Base-by-base conservation (phyloP, 2,329 filamentous ascomycete species). In the Teratosphaeria viscida region DNA sequence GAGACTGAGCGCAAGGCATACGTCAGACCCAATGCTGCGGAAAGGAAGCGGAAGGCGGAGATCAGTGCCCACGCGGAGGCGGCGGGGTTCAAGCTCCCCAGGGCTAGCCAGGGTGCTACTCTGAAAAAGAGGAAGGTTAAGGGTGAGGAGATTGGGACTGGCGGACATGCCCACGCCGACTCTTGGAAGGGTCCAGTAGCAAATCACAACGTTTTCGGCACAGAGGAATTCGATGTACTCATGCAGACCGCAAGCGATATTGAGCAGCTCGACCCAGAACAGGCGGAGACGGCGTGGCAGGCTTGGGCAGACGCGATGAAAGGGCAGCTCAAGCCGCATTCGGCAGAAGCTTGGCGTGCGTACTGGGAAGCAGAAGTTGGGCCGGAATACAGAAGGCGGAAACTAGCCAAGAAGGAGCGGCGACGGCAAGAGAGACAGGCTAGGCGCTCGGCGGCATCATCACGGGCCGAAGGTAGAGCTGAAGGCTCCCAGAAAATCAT, bases 321-420 rank as follows among this genome's bases (percentile, higher is more conserved):
- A 8, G 29, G 19, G 60, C 7, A 49, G 6, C 2, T 23, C 19
- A 49, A 23, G 2, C 19, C 53, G 26, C 68, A 69, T 35, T 64
- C 66, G 8, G 65, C 65, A 1, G 55, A 64, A 29, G 62, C 64
- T 32, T 73, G 71, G 71, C 57, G 56, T 8, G 52, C 54, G 1
- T 67, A 68, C 43, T 74, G 67, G 34, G 59, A 68, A 43, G 47
- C 62, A 10, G 53, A 58, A 16, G 70, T 71, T 10, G 57, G 61
- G 26, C 71, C 72, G 1, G 57, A 61, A 4, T 66, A 64, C 26
- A 19, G 14, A n/a, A 56, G 34, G 56, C 19, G 32, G 53, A 49
- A 54, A 59, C 32, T 16, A 56, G 14, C n/a, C 14, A 52, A 62
- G 57, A 34, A 43, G 16, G 27, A 57, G 26, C 54, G 58, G 34